These are phyloP conservation scores for Exophiala aquamarina DNA, from an alignment of 2,329 filamentous ascomycete species.

Conservation along the genomic window DNA sequence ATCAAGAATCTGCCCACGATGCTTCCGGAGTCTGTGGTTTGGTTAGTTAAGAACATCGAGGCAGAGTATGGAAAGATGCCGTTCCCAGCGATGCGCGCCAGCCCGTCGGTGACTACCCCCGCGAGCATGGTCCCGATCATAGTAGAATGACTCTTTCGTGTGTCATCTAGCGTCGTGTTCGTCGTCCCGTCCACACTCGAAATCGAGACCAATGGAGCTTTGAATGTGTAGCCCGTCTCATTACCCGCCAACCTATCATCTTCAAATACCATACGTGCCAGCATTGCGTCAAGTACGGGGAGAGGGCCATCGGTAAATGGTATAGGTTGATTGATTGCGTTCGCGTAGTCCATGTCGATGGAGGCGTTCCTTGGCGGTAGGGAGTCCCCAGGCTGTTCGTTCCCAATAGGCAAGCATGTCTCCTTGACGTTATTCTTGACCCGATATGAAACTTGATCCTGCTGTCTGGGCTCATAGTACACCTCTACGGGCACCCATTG, in stretches of 20 bases:
- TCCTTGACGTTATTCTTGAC: slow-evolving; percentile 5
- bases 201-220: slow-evolving; percentile 10
- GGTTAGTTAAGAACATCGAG: slow-evolving; percentile 20
- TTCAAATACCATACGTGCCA: slow-evolving; percentile 5
- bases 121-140: slow-evolving; percentile 19
- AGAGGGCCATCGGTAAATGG: slow-evolving; percentile 7
- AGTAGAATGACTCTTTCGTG: slow-evolving; percentile 9
- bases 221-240: slow-evolving; percentile 13
- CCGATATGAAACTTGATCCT: slow-evolving; percentile 16
- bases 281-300: slow-evolving; percentile 15
- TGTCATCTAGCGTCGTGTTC: slow-evolving; percentile 9
- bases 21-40: slow-evolving; percentile 8
- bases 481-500: slow-evolving; percentile 22
- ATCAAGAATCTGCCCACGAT: slow-evolving; percentile 18
- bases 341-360: slow-evolving; percentile 16
- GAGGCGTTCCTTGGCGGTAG: slow-evolving; percentile 14
- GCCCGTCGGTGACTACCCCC: slow-evolving; percentile 17
- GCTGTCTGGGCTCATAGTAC: slow-evolving; percentile 16
- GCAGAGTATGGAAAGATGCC: slow-evolving; percentile 19
- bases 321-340: slow-evolving; percentile 20
- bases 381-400: neutral
- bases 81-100: slow-evolving; percentile 19
- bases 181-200: neutral
- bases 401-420: slow-evolving; percentile 12
- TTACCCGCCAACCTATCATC: slow-evolving; percentile 2